Conservation (phyloP, 257 asterid species). For the Nicotiana attenuata region DNA sequence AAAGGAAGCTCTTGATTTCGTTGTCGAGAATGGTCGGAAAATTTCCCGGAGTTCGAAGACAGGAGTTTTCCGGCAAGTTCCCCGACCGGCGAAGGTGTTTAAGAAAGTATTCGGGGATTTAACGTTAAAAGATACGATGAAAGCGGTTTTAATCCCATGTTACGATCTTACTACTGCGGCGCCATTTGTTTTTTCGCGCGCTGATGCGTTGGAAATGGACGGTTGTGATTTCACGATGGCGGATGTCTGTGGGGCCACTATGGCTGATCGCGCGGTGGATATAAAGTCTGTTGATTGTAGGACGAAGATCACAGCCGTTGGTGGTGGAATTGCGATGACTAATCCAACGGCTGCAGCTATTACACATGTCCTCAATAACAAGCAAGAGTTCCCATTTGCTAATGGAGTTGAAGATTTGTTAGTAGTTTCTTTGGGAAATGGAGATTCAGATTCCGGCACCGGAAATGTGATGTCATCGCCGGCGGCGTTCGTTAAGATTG, state of each 20-base stretch:
- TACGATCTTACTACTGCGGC: conserved; percentile 67
- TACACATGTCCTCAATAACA: conserved; percentile 79
- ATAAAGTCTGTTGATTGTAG: conserved; percentile 50
- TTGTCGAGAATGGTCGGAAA: conserved; percentile 27
- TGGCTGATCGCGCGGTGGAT: conserved; percentile 36
- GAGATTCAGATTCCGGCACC: conserved; percentile 28
- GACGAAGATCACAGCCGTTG: conserved; percentile 55
- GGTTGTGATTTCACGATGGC: conserved; percentile 68
- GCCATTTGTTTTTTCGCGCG: conserved; percentile 68
- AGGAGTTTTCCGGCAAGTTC: conserved; percentile 29
- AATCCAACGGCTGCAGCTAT: conserved; percentile 85
- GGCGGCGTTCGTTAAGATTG: conserved; percentile 35
- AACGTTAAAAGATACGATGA: conserved; percentile 63
- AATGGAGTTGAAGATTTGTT: conserved; percentile 58
- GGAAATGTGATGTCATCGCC: conserved; percentile 18
- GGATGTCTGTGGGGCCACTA: conserved; percentile 56
- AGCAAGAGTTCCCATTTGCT: conserved; percentile 75
- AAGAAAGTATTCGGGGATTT: conserved; percentile 48
- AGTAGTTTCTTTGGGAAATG: conserved; percentile 64
- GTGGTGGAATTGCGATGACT: conserved; percentile 61
- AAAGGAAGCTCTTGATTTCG: conserved; percentile 41
- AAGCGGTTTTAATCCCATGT: conserved; percentile 72
- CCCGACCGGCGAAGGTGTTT: conserved; percentile 27
- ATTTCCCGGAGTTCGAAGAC: conserved; percentile 5
- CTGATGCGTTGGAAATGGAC: conserved; percentile 78